Evolutionary conservation across 2,329 filamentous ascomycete genomes (phyloP).

Genomic region (Colletotrichum sp.): DNA sequence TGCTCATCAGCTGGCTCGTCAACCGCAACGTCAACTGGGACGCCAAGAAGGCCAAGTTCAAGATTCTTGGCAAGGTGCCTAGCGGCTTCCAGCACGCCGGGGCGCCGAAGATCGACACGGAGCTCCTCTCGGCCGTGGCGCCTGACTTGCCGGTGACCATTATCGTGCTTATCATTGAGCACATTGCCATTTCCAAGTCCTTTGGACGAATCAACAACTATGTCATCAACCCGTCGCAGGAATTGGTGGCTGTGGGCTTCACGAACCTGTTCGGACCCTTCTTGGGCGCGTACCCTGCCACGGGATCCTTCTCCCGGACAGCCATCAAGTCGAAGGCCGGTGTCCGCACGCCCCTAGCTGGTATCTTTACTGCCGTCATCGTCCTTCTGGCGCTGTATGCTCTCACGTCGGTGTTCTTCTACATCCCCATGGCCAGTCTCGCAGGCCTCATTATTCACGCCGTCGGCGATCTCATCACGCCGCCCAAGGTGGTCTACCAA

Average conservation of each 20-base stretch:
- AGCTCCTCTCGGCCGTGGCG: constrained; percentile 67
- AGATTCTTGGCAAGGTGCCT: constrained; percentile 71
- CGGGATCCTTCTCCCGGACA: constrained; percentile 65
- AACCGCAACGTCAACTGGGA: constrained; percentile 62
- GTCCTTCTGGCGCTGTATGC: constrained; percentile 81
- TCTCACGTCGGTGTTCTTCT: constrained; percentile 79
- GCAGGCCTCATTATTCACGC: constrained; percentile 84
- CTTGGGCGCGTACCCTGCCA: constrained; percentile 60
- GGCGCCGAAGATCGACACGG: constrained; percentile 65
- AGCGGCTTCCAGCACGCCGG: constrained; percentile 75
- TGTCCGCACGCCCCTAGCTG: constrained; percentile 78
- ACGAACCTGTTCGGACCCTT: constrained; percentile 79
- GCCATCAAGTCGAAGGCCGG: constrained; percentile 87
- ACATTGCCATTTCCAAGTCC: constrained; percentile 84
- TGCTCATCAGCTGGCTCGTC: constrained; percentile 74
- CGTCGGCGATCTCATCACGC: constrained; percentile 76
- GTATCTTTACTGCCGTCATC: constrained; percentile 77
- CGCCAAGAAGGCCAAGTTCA: constrained; percentile 60
- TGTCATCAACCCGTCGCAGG: constrained; percentile 78
- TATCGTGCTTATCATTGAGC: constrained; percentile 82
- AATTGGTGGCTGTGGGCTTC: constrained; percentile 79
- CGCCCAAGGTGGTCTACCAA: constrained; percentile 75
- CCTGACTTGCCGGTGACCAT: constrained; percentile 74
- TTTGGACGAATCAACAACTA: constrained; percentile 84
- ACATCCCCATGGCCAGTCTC: constrained; percentile 75